phyloP scores from a whole-genome alignment of 139 green algal species.

The Marvania coccoides region DNA sequence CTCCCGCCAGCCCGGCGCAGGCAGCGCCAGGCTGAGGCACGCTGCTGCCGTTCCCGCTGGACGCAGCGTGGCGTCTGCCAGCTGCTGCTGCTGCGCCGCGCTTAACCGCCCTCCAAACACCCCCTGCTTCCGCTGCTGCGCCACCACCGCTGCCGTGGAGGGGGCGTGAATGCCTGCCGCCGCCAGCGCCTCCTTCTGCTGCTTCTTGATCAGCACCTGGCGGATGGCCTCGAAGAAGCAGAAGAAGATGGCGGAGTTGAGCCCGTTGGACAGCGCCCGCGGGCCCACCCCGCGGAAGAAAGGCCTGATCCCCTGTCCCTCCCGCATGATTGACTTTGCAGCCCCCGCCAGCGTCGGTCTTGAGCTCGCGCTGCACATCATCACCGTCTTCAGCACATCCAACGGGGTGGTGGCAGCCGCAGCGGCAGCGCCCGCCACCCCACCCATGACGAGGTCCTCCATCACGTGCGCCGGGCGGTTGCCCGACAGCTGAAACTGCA shows the following conservation, averaged over 20 bases:
- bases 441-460: constrained; percentile 83
- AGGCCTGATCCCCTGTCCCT: constrained; percentile 25
- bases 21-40: constrained; percentile 29
- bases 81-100: neutral
- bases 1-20: no score
- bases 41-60: constrained; percentile 6
- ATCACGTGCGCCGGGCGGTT: constrained; percentile 11
- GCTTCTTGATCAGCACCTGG: constrained; percentile 10
- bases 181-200: neutral
- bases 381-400: constrained; percentile 92
- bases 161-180: neutral
- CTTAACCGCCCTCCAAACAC: no score
- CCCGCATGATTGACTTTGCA: constrained; percentile 27
- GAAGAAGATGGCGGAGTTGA: constrained; percentile 91
- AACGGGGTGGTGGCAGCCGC: constrained; percentile 84
- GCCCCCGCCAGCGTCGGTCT: constrained; percentile 52
- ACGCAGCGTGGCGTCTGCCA: neutral
- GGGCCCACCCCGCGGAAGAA: constrained; percentile 72
- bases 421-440: constrained; percentile 64
- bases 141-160: neutral
- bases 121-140: neutral
- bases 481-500: constrained; percentile 28
- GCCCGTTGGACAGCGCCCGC: constrained; percentile 69
- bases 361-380: constrained; percentile 75
- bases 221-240: constrained; percentile 80